A percentile compares a stretch with the other conserved stretches of the same genome.
Evolutionary conservation across 1,284 basidiomycete genomes (phyloP).

Genomic region (Grifola frondosa): DNA sequence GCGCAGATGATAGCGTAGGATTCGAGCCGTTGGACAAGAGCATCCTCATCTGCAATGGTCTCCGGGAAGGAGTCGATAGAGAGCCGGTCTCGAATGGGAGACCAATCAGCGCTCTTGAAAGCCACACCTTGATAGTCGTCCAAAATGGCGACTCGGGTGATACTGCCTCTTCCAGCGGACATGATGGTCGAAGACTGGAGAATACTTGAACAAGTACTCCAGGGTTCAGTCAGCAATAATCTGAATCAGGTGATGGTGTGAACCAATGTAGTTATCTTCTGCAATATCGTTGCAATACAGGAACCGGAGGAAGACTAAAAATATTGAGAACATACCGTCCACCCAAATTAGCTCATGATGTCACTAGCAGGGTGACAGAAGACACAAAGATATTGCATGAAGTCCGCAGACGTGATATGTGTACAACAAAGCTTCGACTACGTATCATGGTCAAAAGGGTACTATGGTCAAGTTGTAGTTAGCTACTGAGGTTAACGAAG

Average conservation of each 20-base stretch:
- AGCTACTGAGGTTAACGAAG: conserved; percentile 16
- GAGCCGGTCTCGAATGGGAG: conserved; percentile 37
- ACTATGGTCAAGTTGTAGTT: conserved; percentile 38
- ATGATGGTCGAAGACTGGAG: conserved; percentile 21
- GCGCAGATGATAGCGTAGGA: conserved; percentile 60
- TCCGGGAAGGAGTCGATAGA: conserved; percentile 50
- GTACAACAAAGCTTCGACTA: conserved; percentile 28
- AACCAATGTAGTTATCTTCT: background rate
- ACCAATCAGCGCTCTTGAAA: conserved; percentile 53
- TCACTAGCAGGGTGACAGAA: too few species aligned
- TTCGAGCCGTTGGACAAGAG: conserved; percentile 47
- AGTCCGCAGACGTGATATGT: conserved; percentile 17
- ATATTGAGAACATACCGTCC: conserved; percentile 1
- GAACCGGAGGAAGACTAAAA: too few species aligned
- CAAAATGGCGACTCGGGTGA: conserved; percentile 51
- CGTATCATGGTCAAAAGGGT: conserved; percentile 64
- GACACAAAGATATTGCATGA: conserved; percentile 15
- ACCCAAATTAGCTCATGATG: background rate
- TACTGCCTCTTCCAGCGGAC: conserved; percentile 12
- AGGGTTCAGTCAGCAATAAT: too few species aligned
- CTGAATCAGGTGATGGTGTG: background rate
- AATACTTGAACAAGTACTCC: too few species aligned
- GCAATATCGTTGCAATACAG: too few species aligned
- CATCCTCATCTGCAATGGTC: conserved; percentile 51
- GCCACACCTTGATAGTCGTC: conserved; percentile 65